These are phyloP conservation scores for Fusarium miscanthi DNA, from an alignment of 2,329 filamentous ascomycete genomes.

Conservation along the genomic window DNA sequence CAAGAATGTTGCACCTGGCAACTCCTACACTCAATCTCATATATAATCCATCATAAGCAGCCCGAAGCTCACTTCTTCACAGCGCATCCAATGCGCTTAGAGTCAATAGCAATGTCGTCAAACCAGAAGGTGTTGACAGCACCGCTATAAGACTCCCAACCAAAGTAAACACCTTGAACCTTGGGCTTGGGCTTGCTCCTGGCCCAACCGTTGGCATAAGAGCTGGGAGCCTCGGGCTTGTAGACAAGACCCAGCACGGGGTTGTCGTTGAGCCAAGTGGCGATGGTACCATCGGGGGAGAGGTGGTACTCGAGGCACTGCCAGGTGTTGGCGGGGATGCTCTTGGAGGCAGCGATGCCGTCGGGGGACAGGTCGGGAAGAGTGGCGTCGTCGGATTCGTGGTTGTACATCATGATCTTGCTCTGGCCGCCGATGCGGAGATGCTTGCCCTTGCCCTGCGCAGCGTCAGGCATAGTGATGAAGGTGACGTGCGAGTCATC, in stretches of 20 bases:
- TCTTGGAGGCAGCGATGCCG: conserved; percentile 64
- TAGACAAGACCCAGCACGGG: conserved; percentile 60
- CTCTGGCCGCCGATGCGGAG: conserved; percentile 71
- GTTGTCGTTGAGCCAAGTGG: conserved; percentile 69
- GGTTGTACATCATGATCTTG: conserved; percentile 73
- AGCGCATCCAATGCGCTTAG: conserved; percentile 38
- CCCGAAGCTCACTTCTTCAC: conserved; percentile 9
- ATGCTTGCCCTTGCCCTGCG: conserved; percentile 66
- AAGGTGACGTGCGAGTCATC: conserved; percentile 70
- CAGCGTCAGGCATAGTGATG: conserved; percentile 71
- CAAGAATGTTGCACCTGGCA: conserved; percentile 26
- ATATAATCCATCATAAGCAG: background rate
- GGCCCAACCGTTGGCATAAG: conserved; percentile 59
- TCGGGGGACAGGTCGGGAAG: conserved; percentile 70
- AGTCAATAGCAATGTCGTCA: conserved; percentile 64
- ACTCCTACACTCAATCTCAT: conserved; percentile 9
- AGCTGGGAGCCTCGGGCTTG: conserved; percentile 57
- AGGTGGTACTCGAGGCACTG: conserved; percentile 72
- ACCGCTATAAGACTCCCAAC: conserved; percentile 72
- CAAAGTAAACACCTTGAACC: conserved; percentile 67
- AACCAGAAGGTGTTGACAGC: conserved; percentile 72
- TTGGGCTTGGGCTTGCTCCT: conserved; percentile 62
- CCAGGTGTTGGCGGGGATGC: conserved; percentile 63
- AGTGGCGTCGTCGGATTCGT: conserved; percentile 70
- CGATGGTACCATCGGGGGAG: conserved; percentile 66